phyloP scores from a whole-genome alignment of 129 eudicot genomes.

The Centrapalus pauciflorus region DNA sequence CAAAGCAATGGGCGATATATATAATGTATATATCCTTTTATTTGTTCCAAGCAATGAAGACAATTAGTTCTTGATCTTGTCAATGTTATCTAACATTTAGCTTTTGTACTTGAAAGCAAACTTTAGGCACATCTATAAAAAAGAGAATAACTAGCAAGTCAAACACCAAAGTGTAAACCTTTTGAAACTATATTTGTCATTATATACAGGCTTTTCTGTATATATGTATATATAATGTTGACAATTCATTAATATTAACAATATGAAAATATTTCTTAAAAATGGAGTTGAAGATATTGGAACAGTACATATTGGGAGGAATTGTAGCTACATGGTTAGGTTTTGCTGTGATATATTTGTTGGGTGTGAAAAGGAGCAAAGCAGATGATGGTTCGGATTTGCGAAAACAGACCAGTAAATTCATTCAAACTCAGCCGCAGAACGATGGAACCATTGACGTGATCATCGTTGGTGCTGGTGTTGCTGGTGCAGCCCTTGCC shows the following conservation, averaged over 20 bases:
- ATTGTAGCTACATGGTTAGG: constrained; percentile 31
- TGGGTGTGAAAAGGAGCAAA: constrained; percentile 26
- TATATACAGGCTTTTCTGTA: constrained; percentile 1
- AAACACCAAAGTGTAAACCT: neutral
- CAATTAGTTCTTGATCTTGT: constrained; percentile 26
- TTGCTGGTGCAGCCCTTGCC: constrained; percentile 49
- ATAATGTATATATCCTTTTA: constrained; percentile 19
- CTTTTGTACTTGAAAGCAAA: constrained; percentile 3
- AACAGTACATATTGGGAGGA: constrained; percentile 33
- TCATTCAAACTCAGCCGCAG: constrained; percentile 2
- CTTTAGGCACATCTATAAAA: constrained; percentile 12
- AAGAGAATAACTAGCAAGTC: constrained; percentile 23
- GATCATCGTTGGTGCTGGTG: constrained; percentile 43
- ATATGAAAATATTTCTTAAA: constrained; percentile 5
- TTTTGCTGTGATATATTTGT: constrained; percentile 29
- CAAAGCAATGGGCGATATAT: neutral
- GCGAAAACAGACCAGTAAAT: neutral
- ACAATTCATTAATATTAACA: constrained; percentile 1
- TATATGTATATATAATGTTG: neutral
- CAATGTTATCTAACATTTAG: constrained; percentile 16
- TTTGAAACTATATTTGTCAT: neutral
- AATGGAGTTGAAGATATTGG: constrained; percentile 27
- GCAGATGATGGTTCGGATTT: constrained; percentile 7
- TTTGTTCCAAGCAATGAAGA: constrained; percentile 27
- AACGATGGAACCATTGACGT: constrained; percentile 26